Percentiles rank a stretch among this genome's conserved stretches.
Conservation (phyloP, 2,329 filamentous ascomycete genomes). For the Ophiostoma ulmi region DNA sequence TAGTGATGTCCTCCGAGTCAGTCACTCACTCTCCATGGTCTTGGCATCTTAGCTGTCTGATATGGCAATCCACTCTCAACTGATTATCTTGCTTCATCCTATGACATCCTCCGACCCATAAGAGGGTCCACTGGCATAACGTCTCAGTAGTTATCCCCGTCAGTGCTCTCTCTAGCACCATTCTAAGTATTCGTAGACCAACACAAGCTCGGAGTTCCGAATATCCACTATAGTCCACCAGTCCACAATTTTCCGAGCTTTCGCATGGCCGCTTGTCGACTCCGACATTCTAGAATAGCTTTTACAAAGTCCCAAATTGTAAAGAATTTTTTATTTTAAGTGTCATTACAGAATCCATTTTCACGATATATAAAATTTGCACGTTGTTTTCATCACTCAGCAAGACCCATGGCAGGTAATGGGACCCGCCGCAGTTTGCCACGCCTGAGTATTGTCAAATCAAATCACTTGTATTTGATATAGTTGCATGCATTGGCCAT, state of each 20-base stretch:
- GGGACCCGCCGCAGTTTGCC: neutral
- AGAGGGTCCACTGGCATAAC: neutral
- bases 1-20: neutral
- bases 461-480: neutral
- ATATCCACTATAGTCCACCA: neutral
- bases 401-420: neutral
- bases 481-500: neutral
- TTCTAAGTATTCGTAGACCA: neutral
- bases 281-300: neutral
- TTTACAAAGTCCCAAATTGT: neutral
- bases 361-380: too few relatives aligned
- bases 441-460: neutral
- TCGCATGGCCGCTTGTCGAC: neutral
- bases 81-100: slow-evolving; percentile 8
- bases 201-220: slow-evolving; percentile 1
- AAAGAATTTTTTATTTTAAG: neutral
- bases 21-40: neutral
- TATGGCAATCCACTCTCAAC: neutral
- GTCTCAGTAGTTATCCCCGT: neutral
- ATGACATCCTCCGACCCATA: neutral
- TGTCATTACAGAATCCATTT: too few relatives aligned
- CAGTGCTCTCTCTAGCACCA: neutral
- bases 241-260: neutral
- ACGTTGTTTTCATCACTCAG: too few relatives aligned
- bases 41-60: neutral